Evolutionary conservation across 2,329 filamentous ascomycete species (phyloP).

Genomic region (Diaporthe caulivora): DNA sequence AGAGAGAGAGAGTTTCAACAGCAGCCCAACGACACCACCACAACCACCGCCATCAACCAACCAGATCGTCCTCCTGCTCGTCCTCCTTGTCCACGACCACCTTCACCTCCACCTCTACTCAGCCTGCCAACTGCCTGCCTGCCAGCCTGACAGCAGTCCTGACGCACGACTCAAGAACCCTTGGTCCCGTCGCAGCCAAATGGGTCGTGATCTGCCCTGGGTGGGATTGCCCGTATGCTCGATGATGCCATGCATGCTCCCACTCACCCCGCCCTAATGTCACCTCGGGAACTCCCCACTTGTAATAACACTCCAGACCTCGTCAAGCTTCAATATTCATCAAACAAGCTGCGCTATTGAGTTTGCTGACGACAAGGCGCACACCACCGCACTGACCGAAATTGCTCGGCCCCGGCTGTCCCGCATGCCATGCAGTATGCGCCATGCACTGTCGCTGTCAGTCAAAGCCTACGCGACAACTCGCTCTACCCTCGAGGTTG

Average conservation of each 20-base stretch:
- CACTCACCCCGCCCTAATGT: constrained; percentile 27
- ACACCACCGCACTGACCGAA: constrained; percentile 26
- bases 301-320: constrained; percentile 26
- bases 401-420: constrained; percentile 31
- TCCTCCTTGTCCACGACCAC: no score
- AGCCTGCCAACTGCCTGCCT: no score
- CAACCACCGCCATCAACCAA: background rate
- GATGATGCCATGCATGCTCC: constrained; percentile 28
- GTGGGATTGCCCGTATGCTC: constrained; percentile 24
- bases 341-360: constrained; percentile 29
- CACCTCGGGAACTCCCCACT: constrained; percentile 23
- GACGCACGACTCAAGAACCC: background rate
- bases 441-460: background rate
- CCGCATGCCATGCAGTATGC: background rate
- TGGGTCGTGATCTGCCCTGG: background rate
- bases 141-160: no score
- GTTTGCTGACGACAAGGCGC: constrained; percentile 25
- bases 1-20: background rate
- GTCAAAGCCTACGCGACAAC: background rate
- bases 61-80: no score
- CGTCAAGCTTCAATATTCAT: constrained; percentile 32
- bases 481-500: background rate
- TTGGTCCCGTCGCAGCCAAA: background rate
- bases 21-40: background rate
- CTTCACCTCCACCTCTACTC: no score